Evolutionary conservation across 495 filamentous ascomycete species (phyloP).

Genomic region (Aspergillus biplanus): DNA sequence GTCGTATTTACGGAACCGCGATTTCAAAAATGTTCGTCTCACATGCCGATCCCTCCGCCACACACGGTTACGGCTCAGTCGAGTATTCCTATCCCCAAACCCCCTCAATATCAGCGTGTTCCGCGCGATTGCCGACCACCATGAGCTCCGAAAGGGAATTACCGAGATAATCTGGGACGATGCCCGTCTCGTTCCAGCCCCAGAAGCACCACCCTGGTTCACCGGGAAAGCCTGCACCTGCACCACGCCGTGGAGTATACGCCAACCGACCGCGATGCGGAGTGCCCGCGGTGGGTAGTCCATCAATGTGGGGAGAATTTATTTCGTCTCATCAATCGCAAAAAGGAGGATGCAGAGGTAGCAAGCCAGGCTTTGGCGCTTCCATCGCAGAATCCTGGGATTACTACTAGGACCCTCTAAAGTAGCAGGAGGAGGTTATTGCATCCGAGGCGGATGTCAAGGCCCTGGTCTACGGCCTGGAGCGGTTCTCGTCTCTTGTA

Average conservation of each 20-base stretch:
- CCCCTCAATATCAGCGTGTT: slow-evolving; percentile 30
- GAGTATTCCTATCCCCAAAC: slow-evolving; percentile 33
- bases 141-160: slow-evolving; percentile 23
- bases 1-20: slow-evolving; percentile 23
- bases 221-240: neutral
- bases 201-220: neutral
- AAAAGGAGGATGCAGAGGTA: neutral
- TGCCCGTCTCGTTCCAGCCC: slow-evolving; percentile 14
- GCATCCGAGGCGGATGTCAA: slow-evolving; percentile 22
- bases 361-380: slow-evolving; percentile 18
- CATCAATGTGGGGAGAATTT: slow-evolving; percentile 25
- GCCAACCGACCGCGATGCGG: slow-evolving; percentile 18
- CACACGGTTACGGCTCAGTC: slow-evolving; percentile 25
- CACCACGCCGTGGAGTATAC: neutral
- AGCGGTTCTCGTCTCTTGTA: slow-evolving; percentile 29
- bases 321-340: neutral
- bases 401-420: slow-evolving; percentile 23
- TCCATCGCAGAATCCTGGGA: slow-evolving; percentile 25
- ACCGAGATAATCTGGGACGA: slow-evolving; percentile 38
- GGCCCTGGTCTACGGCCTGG: slow-evolving; percentile 30
- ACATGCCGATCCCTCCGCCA: slow-evolving; percentile 22
- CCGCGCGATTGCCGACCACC: slow-evolving; percentile 31
- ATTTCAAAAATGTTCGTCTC: slow-evolving; percentile 32
- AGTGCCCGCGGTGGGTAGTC: slow-evolving; percentile 28
- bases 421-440: slow-evolving; percentile 29